Conservation (phyloP, 257 asterid genomes). For the Penstemon barbatus region DNA sequence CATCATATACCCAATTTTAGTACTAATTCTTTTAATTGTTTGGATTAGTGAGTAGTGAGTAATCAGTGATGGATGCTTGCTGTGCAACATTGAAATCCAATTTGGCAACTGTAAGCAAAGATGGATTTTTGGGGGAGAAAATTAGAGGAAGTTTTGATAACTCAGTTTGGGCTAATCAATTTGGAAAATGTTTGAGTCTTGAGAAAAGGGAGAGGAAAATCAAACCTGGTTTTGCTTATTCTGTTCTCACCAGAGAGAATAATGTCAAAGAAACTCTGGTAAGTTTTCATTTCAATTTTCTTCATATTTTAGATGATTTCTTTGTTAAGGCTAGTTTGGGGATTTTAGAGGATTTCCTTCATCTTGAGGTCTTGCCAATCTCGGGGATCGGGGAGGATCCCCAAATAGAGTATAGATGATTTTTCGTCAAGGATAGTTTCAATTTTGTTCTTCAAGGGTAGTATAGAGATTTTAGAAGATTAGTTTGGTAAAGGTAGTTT, state of each 20-base stretch:
- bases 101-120: conserved; percentile 40
- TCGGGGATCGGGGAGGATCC: too few relatives aligned
- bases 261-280: conserved; percentile 59
- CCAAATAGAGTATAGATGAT: too few relatives aligned
- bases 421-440: too few relatives aligned
- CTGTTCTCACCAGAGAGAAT: conserved; percentile 78
- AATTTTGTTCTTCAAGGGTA: too few relatives aligned
- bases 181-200: conserved; percentile 45
- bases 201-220: conserved; percentile 45
- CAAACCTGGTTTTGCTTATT: conserved; percentile 66
- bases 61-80: conserved; percentile 57
- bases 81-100: conserved; percentile 53
- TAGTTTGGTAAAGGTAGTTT: too few relatives aligned
- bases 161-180: conserved; percentile 33
- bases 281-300: conserved; percentile 14
- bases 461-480: too few relatives aligned
- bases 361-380: too few relatives aligned
- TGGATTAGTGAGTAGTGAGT: conserved; percentile 32
- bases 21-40: conserved; percentile 30
- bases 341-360: too few relatives aligned
- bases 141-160: conserved; percentile 47
- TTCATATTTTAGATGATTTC: too few relatives aligned
- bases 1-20: conserved; percentile 21
- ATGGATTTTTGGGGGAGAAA: conserved; percentile 63
- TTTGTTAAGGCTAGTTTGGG: too few relatives aligned